A percentile compares a stretch with the other conserved stretches of the same genome.
phyloP scores from a whole-genome alignment of 768 basidiomycete genomes.

The Mycena metata region DNA sequence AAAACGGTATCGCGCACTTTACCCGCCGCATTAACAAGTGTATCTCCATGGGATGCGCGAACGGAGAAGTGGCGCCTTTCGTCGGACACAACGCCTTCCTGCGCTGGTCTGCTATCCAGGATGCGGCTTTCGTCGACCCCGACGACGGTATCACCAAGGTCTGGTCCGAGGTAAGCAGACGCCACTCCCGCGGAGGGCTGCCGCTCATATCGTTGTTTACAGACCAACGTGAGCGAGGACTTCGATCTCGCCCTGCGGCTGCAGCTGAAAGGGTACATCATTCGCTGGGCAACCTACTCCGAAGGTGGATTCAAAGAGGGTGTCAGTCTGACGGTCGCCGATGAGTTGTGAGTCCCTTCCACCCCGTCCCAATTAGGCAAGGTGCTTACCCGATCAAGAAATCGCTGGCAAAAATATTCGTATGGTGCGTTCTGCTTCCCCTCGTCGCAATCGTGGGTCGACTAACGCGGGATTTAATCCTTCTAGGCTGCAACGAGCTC shows the following conservation, averaged over 20 bases:
- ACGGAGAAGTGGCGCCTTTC: conserved; percentile 87
- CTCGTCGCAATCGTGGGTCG: neutral
- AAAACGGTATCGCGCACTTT: conserved; percentile 91
- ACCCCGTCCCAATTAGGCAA: neutral
- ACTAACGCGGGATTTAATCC: neutral
- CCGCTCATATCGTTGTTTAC: too few species aligned
- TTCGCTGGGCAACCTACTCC: conserved; percentile 90
- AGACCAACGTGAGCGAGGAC: conserved; percentile 82
- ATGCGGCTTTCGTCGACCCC: conserved; percentile 80
- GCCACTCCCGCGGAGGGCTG: too few species aligned
- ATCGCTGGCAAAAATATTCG: conserved; percentile 92
- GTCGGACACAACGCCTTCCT: conserved; percentile 93
- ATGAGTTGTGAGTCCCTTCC: conserved; percentile 61
- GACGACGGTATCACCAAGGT: conserved; percentile 77
- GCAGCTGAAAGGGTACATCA: conserved; percentile 77
- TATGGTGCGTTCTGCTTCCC: conserved; percentile 62
- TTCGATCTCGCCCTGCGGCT: conserved; percentile 85
- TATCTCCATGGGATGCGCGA: conserved; percentile 84
- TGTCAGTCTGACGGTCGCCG: conserved; percentile 89
- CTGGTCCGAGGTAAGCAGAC: conserved; percentile 71
- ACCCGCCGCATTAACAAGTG: conserved; percentile 88
- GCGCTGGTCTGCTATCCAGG: conserved; percentile 91
- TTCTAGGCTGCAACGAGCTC: conserved; percentile 76
- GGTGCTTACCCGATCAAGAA: conserved; percentile 43
- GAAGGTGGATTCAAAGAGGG: conserved; percentile 92